These are phyloP conservation scores for Teunomyces atbi DNA, from an alignment of 805 yeast genomes.

Conservation along the genomic window DNA sequence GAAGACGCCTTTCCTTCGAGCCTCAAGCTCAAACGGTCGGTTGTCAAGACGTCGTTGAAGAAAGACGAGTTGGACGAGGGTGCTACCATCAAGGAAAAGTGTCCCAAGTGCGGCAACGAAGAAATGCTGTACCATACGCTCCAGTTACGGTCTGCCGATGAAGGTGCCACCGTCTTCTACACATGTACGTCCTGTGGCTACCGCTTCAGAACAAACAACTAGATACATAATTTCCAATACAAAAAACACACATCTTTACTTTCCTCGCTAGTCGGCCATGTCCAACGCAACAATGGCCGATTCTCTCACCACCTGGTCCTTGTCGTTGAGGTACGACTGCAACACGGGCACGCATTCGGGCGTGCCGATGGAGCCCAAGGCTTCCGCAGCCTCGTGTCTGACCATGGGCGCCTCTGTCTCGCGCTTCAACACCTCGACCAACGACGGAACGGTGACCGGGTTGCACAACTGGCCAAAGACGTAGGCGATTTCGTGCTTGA, in stretches of 20 bases:
- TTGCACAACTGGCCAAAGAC: constrained; percentile 96
- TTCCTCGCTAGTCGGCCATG: constrained; percentile 90
- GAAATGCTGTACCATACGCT: constrained; percentile 98
- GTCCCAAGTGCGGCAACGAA: constrained; percentile 98
- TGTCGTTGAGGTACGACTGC: constrained; percentile 72
- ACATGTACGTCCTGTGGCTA: constrained; percentile 93
- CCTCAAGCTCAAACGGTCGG: constrained; percentile 76
- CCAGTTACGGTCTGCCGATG: constrained; percentile 97
- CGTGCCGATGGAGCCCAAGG: constrained; percentile 94
- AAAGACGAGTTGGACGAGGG: constrained; percentile 86
- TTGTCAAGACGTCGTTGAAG: constrained; percentile 81
- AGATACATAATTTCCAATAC: constrained; percentile 21
- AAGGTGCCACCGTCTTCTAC: constrained; percentile 98
- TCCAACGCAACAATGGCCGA: constrained; percentile 96
- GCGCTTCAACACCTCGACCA: constrained; percentile 77
- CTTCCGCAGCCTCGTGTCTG: constrained; percentile 99
- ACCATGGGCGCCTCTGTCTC: constrained; percentile 94
- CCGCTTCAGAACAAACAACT: constrained; percentile 92
- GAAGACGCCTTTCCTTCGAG: constrained; percentile 93
- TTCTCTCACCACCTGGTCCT: constrained; percentile 89
- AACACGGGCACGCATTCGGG: constrained; percentile 92
- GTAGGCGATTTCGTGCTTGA: constrained; percentile 97
- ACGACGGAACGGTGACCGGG: constrained; percentile 86
- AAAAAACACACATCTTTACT: constrained; percentile 77
- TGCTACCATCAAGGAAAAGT: constrained; percentile 93